These are phyloP conservation scores for Calonectria naviculata DNA, from an alignment of 2,329 filamentous ascomycete genomes.

Conservation along the genomic window DNA sequence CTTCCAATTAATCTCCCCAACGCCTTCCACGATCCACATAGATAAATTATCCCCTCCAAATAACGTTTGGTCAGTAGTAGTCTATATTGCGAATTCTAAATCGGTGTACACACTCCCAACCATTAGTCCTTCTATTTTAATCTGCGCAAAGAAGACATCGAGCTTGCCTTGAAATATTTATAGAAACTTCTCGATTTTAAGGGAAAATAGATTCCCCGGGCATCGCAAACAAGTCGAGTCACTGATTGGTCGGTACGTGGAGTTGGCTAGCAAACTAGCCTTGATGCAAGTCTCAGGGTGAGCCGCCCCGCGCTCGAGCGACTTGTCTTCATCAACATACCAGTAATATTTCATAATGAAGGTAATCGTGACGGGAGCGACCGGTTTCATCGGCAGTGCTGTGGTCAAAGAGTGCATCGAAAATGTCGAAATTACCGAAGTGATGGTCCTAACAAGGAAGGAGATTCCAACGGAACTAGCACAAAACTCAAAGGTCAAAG, in stretches of 20 bases:
- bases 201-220: background rate
- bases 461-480: background rate
- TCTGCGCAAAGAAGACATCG: background rate
- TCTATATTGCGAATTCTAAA: background rate
- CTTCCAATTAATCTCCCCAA: no score
- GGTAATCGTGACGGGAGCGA: constrained; percentile 3
- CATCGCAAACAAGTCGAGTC: background rate
- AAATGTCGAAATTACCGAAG: constrained; percentile 2
- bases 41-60: background rate
- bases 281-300: background rate
- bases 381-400: constrained; percentile 5
- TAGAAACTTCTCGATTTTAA: no score
- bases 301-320: background rate
- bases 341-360: background rate
- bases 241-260: background rate
- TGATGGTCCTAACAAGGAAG: background rate
- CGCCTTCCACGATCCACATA: no score
- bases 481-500: background rate
- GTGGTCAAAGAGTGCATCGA: constrained; percentile 12
- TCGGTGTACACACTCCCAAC: background rate
- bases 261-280: background rate
- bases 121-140: background rate
- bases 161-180: background rate
- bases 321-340: background rate
- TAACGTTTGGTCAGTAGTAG: background rate